Evolutionary conservation across 495 filamentous ascomycete genomes (phyloP), one percentile per base, ranked within the genome.

Genomic region (Penicillium waksmanii): DNA sequence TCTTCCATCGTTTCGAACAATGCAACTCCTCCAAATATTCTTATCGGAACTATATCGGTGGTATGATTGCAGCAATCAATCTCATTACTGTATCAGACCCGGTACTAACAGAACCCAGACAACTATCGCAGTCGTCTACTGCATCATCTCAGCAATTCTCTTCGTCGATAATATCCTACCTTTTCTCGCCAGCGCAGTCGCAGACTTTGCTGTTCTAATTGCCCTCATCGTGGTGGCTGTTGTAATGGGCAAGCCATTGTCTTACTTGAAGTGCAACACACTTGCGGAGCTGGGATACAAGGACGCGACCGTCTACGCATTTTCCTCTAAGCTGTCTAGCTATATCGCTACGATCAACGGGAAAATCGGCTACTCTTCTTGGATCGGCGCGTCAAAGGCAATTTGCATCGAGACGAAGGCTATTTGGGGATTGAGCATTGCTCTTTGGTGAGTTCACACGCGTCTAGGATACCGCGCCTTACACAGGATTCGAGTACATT

Each of bases 401-500:
- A 89, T 90, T 57, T 97, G 94, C 77, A 85, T 84, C 63, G 87
- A 95, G 80, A 88, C 89, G 73, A 96, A 97, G 80, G 85, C 89
- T 11, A 86, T 93, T 60, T 97, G 92, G 94, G 94, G 92, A 17
- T 72, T 97, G 56, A 83, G 84, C 73, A 96, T 96, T 78, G 87
- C 89, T 6, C 79, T 94, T 35, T 94, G 84, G 85, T 88, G 63
- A 63, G 80, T 78, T 10, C 25, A 12, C 18, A 44, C 8, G 2
- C 42, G 5, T 17, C 12, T 17, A 19, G 18, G n/a, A 36, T 31
- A 38, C n/a, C n/a, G 4, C 23, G 23, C 23, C 38, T 23, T 3
- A 18, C 6, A n/a, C 36, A 2, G 44, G 4, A 50, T 46, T 57
- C 35, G 1, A 40, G 15, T n/a, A 6, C 0, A 13, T 33, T 31